Conservation (phyloP, 495 filamentous ascomycete genomes). For the Xylaria palmicola region DNA sequence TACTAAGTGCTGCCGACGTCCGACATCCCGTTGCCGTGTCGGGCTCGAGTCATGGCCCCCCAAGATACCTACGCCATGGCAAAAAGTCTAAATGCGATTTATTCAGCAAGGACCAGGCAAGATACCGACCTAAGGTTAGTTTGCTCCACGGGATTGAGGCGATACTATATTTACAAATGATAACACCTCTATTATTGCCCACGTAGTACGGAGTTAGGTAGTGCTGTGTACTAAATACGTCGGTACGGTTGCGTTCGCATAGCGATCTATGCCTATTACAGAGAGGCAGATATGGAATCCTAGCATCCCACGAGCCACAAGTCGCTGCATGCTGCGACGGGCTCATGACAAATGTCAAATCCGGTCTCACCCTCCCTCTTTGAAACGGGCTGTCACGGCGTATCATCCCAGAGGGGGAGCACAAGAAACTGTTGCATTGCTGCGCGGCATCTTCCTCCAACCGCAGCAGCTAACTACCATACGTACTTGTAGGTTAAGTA, state of each 20-base stretch:
- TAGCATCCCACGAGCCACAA: not conserved
- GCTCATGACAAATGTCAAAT: conserved; percentile 15
- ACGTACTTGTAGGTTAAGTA: not conserved
- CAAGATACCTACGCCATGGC: not conserved
- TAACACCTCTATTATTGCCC: too few relatives aligned
- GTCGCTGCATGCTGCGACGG: not conserved
- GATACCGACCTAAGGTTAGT: too few relatives aligned
- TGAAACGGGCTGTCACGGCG: not conserved
- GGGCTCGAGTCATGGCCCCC: not conserved
- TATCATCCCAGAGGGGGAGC: conserved; percentile 2
- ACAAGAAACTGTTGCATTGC: not conserved
- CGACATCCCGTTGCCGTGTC: too few relatives aligned
- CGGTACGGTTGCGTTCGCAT: too few relatives aligned
- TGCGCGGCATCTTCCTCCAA: not conserved
- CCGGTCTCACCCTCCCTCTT: conserved; percentile 1
- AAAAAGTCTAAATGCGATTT: not conserved
- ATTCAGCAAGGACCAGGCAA: not conserved
- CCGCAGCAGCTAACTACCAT: not conserved
- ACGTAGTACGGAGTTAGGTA: not conserved
- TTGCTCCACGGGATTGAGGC: too few relatives aligned
- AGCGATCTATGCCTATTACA: not conserved
- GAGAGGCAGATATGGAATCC: not conserved
- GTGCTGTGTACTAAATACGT: not conserved
- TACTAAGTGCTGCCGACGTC: too few relatives aligned
- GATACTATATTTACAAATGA: not conserved